Evolutionary conservation across 176 grass and related monocot species (phyloP).

Genomic region (Bothriochloa decipiens): DNA sequence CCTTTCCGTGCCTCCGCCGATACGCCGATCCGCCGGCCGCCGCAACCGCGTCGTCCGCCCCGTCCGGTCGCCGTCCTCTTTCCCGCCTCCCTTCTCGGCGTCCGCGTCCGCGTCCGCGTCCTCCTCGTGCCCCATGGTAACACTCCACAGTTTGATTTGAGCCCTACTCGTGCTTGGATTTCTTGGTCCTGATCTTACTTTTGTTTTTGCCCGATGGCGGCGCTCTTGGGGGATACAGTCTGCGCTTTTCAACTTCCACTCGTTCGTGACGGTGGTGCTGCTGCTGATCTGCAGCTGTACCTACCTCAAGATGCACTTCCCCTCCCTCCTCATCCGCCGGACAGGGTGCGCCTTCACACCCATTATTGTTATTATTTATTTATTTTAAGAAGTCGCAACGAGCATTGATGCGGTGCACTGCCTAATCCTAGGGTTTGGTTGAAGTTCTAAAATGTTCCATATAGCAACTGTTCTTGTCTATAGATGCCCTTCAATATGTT

Average conservation of each 20-base stretch:
- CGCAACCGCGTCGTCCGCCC: neutral
- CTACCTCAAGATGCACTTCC: conserved; percentile 92
- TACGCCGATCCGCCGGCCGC: no score
- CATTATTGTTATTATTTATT: neutral
- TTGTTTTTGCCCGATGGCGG: neutral
- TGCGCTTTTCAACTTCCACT: conserved; percentile 90
- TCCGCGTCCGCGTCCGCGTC: neutral
- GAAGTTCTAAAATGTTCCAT: neutral
- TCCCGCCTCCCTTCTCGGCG: neutral
- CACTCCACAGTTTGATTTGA: neutral
- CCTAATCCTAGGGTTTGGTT: neutral
- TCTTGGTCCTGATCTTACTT: neutral
- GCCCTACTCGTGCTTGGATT: neutral
- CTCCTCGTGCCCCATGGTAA: conserved; percentile 23
- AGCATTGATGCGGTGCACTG: neutral
- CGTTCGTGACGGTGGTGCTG: conserved; percentile 76
- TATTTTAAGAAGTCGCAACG: neutral
- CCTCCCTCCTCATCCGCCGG: conserved; percentile 63
- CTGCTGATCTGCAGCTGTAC: conserved; percentile 85
- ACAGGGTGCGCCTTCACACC: conserved; percentile 52
- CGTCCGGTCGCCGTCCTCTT: neutral
- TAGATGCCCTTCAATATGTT: neutral
- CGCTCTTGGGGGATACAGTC: conserved; percentile 49
- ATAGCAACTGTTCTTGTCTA: neutral
- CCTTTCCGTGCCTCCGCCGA: neutral